Evolutionary conservation across 1,139 yeast genomes (phyloP).

Genomic region (Yamadazyma pseudoaaseri): DNA sequence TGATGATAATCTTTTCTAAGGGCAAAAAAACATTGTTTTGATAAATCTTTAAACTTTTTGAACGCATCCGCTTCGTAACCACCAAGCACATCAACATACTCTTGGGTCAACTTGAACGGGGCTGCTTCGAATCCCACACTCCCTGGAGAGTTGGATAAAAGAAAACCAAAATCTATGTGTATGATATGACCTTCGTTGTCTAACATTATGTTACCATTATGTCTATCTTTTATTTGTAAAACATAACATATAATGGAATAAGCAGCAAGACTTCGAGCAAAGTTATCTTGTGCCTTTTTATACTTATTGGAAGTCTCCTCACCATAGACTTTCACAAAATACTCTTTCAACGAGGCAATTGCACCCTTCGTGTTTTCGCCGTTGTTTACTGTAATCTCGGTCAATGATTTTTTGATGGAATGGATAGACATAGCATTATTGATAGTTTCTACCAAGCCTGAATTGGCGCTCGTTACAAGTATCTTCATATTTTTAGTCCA

Average conservation of each 20-base stretch:
- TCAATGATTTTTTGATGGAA: conserved; percentile 87
- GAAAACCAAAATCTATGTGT: conserved; percentile 94
- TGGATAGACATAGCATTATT: conserved; percentile 92
- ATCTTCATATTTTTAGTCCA: conserved; percentile 96
- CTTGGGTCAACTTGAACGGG: conserved; percentile 87
- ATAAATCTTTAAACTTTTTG: conserved; percentile 54
- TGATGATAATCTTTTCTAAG: conserved; percentile 72
- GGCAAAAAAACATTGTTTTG: conserved; percentile 71
- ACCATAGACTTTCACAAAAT: conserved; percentile 75
- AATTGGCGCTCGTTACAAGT: conserved; percentile 81
- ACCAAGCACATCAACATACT: conserved; percentile 83
- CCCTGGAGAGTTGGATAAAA: conserved; percentile 92
- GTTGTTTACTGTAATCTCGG: conserved; percentile 64
- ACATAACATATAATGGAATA: conserved; percentile 87
- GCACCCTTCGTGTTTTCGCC: conserved; percentile 70
- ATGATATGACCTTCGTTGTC: conserved; percentile 94
- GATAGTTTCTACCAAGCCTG: conserved; percentile 93
- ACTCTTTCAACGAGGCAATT: conserved; percentile 72
- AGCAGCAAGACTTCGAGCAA: conserved; percentile 81
- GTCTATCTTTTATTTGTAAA: conserved; percentile 90
- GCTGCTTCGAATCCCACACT: conserved; percentile 97
- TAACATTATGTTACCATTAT: conserved; percentile 92
- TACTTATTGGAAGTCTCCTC: conserved; percentile 49
- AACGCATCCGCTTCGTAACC: conserved; percentile 66
- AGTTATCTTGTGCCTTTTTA: conserved; percentile 75